Conservation (phyloP, 164 flowering plant species). For the grape (Vitis vinifera) region ASM3070453v1 NC_081810.1:3950001-3950500, state of each 20-base stretch:
- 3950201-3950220: slow-evolving; percentile 13
- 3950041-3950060: too few species aligned
- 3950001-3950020: too few species aligned
- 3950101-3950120: too few species aligned
- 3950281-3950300: slow-evolving; percentile 74
- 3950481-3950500: background rate
- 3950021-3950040: too few species aligned
- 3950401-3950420: background rate
- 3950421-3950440: background rate
- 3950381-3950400: slow-evolving; percentile 46
- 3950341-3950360: slow-evolving; percentile 48
- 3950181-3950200: too few species aligned
- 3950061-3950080: too few species aligned
- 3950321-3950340: slow-evolving; percentile 47
- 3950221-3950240: slow-evolving; percentile 20
- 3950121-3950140: too few species aligned
- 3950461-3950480: slow-evolving; percentile 19
- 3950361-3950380: slow-evolving; percentile 48
- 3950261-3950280: slow-evolving; percentile 77
- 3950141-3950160: too few species aligned
- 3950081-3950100: too few species aligned
- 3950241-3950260: slow-evolving; percentile 59
- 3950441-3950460: background rate
- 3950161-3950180: too few species aligned
- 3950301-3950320: slow-evolving; percentile 71